Evolutionary conservation across 129 eudicot genomes (phyloP).

Genomic region (Smallanthus sonchifolius): DNA sequence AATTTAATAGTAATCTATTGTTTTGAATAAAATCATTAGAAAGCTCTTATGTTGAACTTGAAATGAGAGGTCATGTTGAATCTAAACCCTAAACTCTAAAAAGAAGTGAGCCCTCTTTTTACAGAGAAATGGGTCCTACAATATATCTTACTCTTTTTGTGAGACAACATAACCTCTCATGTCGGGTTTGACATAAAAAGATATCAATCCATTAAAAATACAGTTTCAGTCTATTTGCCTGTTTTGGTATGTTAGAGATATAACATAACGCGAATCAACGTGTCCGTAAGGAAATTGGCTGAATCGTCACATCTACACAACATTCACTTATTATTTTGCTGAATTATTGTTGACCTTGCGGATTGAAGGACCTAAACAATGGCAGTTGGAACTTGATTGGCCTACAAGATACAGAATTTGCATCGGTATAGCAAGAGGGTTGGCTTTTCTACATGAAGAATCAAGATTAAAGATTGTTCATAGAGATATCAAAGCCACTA

Average conservation of each 20-base stretch:
- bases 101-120: background rate
- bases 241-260: background rate
- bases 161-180: background rate
- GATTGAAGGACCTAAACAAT: constrained; percentile 51
- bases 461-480: constrained; percentile 64
- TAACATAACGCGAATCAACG: background rate
- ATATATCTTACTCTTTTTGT: background rate
- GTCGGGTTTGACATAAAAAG: background rate
- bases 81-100: background rate
- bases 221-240: background rate
- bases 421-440: constrained; percentile 73
- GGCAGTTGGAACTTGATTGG: constrained; percentile 62
- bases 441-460: constrained; percentile 72
- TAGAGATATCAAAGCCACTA: constrained; percentile 71
- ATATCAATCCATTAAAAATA: background rate
- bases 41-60: background rate
- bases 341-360: background rate
- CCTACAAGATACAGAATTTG: constrained; percentile 60
- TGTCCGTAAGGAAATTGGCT: background rate
- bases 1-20: background rate
- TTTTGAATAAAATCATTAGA: background rate
- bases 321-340: constrained; percentile 7
- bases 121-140: background rate
- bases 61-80: background rate
- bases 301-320: background rate